Evolutionary conservation across 495 filamentous ascomycete species (phyloP).

Genomic region (Tuber borchii): DNA sequence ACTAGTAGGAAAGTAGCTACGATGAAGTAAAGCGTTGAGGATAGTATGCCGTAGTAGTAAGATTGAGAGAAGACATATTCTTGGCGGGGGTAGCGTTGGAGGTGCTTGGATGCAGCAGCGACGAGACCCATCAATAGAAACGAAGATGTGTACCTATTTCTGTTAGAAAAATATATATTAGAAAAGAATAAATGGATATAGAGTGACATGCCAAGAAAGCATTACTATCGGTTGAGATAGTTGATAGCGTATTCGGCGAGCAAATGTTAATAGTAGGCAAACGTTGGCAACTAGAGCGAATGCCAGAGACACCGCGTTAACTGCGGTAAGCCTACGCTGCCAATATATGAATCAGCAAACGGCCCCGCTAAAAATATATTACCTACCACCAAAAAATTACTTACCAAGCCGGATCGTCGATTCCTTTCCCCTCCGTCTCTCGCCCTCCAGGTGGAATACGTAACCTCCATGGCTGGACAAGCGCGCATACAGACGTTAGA

Average conservation of each 20-base stretch:
- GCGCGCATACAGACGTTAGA: slow-evolving; percentile 70
- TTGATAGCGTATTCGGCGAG: slow-evolving; percentile 67
- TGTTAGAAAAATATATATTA: background rate
- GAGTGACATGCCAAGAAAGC: slow-evolving; percentile 46
- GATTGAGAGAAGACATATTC: slow-evolving; percentile 60
- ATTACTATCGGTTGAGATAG: slow-evolving; percentile 71
- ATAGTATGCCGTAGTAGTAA: slow-evolving; percentile 74
- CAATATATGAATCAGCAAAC: slow-evolving; percentile 18
- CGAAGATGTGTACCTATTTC: slow-evolving; percentile 55
- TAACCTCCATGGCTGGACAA: slow-evolving; percentile 68
- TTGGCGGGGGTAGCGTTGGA: slow-evolving; percentile 47
- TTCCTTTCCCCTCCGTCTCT: slow-evolving; percentile 48
- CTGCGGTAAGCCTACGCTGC: slow-evolving; percentile 52
- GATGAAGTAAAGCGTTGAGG: slow-evolving; percentile 68
- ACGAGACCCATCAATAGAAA: slow-evolving; percentile 58
- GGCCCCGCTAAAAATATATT: background rate
- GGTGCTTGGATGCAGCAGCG: slow-evolving; percentile 50
- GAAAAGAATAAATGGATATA: background rate
- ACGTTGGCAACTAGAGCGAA: slow-evolving; percentile 67
- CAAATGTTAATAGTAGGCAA: slow-evolving; percentile 76
- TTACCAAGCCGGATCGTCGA: slow-evolving; percentile 66
- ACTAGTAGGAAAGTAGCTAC: slow-evolving; percentile 63
- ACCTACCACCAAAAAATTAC: slow-evolving; percentile 17
- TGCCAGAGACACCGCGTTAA: slow-evolving; percentile 68
- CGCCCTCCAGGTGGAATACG: slow-evolving; percentile 50